A percentile compares a stretch with the other conserved stretches of the same genome.
phyloP scores from a whole-genome alignment of 2,329 filamentous ascomycete genomes.

The Trichoderma brevicompactum region DNA sequence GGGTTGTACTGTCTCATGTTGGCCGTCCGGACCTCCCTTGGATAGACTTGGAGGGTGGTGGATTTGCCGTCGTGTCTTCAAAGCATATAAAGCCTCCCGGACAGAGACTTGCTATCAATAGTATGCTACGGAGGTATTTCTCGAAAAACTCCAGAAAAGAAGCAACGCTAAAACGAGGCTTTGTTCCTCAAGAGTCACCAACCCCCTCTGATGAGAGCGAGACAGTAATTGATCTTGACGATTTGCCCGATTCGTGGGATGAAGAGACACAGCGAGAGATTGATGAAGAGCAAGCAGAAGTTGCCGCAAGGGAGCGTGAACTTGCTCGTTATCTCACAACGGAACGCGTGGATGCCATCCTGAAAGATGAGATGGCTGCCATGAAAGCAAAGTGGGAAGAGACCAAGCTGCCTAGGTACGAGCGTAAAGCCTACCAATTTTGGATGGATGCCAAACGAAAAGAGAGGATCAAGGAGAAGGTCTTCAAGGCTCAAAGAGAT shows the following conservation, averaged over 20 bases:
- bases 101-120: constrained; percentile 50
- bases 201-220: constrained; percentile 36
- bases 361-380: constrained; percentile 58
- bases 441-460: constrained; percentile 63
- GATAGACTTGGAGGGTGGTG: constrained; percentile 30
- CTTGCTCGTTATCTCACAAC: constrained; percentile 40
- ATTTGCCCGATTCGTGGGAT: constrained; percentile 48
- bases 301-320: constrained; percentile 29
- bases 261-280: constrained; percentile 65
- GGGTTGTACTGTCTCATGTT: constrained; percentile 34
- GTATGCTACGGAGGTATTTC: constrained; percentile 48
- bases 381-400: constrained; percentile 61
- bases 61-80: constrained; percentile 38
- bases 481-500: constrained; percentile 49
- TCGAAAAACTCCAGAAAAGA: constrained; percentile 35
- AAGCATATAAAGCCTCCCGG: constrained; percentile 46
- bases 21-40: constrained; percentile 35
- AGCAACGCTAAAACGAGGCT: constrained; percentile 27
- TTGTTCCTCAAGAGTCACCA: constrained; percentile 30
- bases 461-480: constrained; percentile 43
- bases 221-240: constrained; percentile 51
- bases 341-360: constrained; percentile 54
- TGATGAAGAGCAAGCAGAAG: constrained; percentile 47
- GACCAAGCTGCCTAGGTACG: constrained; percentile 59
- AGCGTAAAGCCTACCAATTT: constrained; percentile 60